phyloP scores from a whole-genome alignment of 1,139 yeast genomes.

The Candida labiduridarum region DNA sequence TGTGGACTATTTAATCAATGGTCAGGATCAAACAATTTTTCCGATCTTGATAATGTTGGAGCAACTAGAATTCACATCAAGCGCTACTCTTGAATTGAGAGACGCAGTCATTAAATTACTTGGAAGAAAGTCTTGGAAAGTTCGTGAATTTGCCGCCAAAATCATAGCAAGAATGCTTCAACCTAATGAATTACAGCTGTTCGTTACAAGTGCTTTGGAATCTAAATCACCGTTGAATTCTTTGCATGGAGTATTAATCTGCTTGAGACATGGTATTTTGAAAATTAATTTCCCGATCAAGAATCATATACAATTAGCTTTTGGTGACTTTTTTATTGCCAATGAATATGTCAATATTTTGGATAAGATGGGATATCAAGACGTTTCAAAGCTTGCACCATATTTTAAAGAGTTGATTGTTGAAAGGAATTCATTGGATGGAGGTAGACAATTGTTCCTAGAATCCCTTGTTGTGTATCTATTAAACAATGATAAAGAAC shows the following conservation, averaged over 20 bases:
- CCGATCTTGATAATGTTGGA: constrained; percentile 74
- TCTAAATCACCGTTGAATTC: constrained; percentile 10
- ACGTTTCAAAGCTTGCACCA: background rate
- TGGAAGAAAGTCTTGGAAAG: constrained; percentile 67
- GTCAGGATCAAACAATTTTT: constrained; percentile 58
- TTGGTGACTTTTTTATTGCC: constrained; percentile 9
- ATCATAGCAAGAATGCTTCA: constrained; percentile 55
- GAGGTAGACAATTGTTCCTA: constrained; percentile 14
- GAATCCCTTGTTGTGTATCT: constrained; percentile 9
- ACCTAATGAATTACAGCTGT: constrained; percentile 8
- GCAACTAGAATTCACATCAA: constrained; percentile 62
- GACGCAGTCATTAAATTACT: constrained; percentile 14
- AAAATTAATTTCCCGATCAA: background rate
- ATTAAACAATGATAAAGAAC: constrained; percentile 1
- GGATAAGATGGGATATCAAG: background rate
- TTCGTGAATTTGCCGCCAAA: constrained; percentile 83
- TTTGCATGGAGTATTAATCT: constrained; percentile 13
- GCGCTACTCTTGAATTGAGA: background rate
- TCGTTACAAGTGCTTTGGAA: constrained; percentile 28
- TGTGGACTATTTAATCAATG: constrained; percentile 12
- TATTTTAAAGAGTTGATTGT: constrained; percentile 5
- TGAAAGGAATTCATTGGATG: constrained; percentile 8
- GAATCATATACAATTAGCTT: background rate
- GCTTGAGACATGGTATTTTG: constrained; percentile 3
- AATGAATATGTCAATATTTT: constrained; percentile 12